Base-by-base conservation (phyloP, 2,329 filamentous ascomycete species). In the Seiridium cupressi region DNA sequence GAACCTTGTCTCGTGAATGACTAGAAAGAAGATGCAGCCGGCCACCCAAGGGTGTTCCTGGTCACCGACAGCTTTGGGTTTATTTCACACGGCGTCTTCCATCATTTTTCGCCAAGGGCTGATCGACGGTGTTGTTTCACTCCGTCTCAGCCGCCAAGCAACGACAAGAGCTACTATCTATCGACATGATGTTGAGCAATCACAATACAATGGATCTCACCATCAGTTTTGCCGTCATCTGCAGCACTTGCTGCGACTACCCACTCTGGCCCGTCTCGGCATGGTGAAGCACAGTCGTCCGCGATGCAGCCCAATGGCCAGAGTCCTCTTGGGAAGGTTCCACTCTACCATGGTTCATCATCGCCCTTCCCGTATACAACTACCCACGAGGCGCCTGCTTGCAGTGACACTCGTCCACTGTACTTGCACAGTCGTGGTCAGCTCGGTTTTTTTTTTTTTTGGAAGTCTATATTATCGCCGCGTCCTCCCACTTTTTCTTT, bases 141-240 rank as follows among this genome's bases (percentile, higher is more conserved):
- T 58, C 59, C 56, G 62, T 60, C 44, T 44, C 55, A 58, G 38
- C 56, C 59, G 63, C 63, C 63, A 65, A 65, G 63, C 42, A 53
- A 55, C 49, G 48, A 58, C 60, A 40, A 62, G 55, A 38, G 35
- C 40, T 42, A 57, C 40, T 11, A 49, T 63, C 61, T 63, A 57
- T 57, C 44, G 44, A 40, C 42, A 57, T 57, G 5, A 35, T 51
- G 26, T 49, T 47, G 44, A 36, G 54, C 54, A 57, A 38, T 55
- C 53, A 57, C 31, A 46, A 26, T n/a, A 46, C 26, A 46, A 34
- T 13, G 11, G 38, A 38, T 35, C 44, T 48, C 31, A 34, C 44
- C 32, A 13, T 36, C 44, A 34, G 13, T 34, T 36, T 47, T 44
- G 42, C 32, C 44, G 54, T 48, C 62, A 61, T 61, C 49, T 56